A percentile compares a stretch with the other conserved stretches of the same genome.
Evolutionary conservation across 2,329 filamentous ascomycete genomes (phyloP).

Genomic region (Metarhizium anisopliae): DNA sequence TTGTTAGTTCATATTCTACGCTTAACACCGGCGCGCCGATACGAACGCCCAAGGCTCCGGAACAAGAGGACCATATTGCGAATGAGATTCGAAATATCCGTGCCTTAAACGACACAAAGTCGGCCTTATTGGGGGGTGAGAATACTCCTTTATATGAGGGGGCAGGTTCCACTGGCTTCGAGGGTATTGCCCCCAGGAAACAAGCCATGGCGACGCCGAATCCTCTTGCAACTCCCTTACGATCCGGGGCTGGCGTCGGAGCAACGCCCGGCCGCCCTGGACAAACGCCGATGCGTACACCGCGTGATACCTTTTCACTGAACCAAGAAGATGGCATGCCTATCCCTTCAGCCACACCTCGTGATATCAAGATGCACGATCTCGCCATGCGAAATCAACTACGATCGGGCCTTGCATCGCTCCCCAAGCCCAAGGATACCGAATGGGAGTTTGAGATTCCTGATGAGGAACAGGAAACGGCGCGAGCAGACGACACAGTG

Average conservation of each 20-base stretch:
- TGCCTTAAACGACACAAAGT: constrained; percentile 87
- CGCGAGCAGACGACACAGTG: constrained; percentile 34
- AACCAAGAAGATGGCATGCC: constrained; percentile 65
- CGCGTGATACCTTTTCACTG: constrained; percentile 76
- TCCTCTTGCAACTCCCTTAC: constrained; percentile 83
- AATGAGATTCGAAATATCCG: constrained; percentile 95
- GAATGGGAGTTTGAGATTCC: constrained; percentile 93
- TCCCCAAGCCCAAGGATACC: constrained; percentile 86
- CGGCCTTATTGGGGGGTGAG: constrained; percentile 84
- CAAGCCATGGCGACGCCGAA: constrained; percentile 87
- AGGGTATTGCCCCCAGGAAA: constrained; percentile 71
- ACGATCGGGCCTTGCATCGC: constrained; percentile 62
- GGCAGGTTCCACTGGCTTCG: constrained; percentile 74
- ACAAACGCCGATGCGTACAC: constrained; percentile 79
- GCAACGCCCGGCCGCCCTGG: constrained; percentile 63
- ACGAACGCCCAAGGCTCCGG: constrained; percentile 80
- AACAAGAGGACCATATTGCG: constrained; percentile 89
- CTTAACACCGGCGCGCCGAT: constrained; percentile 80
- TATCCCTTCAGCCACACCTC: constrained; percentile 64
- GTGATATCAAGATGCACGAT: constrained; percentile 65
- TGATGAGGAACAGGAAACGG: constrained; percentile 63
- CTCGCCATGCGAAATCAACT: constrained; percentile 60
- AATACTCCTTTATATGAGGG: constrained; percentile 85
- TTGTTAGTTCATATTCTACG: constrained; percentile 79
- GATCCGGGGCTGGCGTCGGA: constrained; percentile 52